Evolutionary conservation across 2,329 filamentous ascomycete species (phyloP), one percentile per base, ranked within the genome.

Genomic region (Trichoderma koningii): DNA sequence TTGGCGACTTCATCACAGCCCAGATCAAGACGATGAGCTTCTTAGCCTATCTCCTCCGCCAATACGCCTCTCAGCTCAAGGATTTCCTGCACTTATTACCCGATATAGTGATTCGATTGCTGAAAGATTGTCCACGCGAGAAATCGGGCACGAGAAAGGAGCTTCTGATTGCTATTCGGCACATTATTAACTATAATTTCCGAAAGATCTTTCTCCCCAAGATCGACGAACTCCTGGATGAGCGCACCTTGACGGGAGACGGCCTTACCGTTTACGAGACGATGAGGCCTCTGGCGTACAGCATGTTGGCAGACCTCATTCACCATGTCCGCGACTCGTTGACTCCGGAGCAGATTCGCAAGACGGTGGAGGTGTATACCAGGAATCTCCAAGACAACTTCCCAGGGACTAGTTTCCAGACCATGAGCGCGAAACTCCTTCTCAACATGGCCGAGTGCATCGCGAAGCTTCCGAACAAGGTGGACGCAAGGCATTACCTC

Each of bases 11-110:
- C 70, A 96, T 99, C 69, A 98, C 93, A 0, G 93, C 94, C 1
- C 96, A 99, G 76, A 95, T 99, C 17, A 98, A 99, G 81, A 98
- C 94, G 0, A 98, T 99, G 94, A 98, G 93, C 72, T 99, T 99
- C 72, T 77, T 99, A 70, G 96, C 96, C 1, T 99, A 98, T 73
- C 80, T 99, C 0, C 84, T 99, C 14, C 83, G 95, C 50, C 90
- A 96, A 55, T 96, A 97, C 76, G 88, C 93, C 2, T 89, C 90
- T 65, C 91, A 97, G 69, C 81, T 99, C 10, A 87, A 87, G 12
- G 95, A 99, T 71, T 98, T 99, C 71, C 80, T 99, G 30, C 89
- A 88, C 0, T 89, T 87, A 0, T 81, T 99, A 17, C 95, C 95
- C 0, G 89, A 90, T 41, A 94, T 98, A 44, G 92, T 98, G 3